These are phyloP conservation scores for Cenchrus purpureus DNA, from an alignment of 176 grass and related monocot genomes.

Conservation along the genomic window DNA sequence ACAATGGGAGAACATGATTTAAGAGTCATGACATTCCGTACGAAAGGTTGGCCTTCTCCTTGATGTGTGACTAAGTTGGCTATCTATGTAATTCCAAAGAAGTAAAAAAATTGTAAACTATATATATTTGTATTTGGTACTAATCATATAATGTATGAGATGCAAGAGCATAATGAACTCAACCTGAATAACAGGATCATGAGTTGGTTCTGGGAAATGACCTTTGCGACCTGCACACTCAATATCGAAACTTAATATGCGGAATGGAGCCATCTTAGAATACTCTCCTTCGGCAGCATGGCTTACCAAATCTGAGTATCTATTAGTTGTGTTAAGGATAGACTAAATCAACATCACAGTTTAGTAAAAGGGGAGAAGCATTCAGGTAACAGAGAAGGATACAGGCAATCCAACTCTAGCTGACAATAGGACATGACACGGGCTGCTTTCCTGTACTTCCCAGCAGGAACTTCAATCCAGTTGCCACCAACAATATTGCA, in stretches of 20 bases:
- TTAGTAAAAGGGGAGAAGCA: constrained; percentile 34
- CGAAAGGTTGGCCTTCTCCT: constrained; percentile 82
- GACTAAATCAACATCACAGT: constrained; percentile 1
- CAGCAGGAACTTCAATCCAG: constrained; percentile 90
- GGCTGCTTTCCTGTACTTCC: constrained; percentile 85
- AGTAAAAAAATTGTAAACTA: constrained; percentile 39
- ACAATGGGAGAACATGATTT: constrained; percentile 95
- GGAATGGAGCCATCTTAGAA: constrained; percentile 96
- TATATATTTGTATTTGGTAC: constrained; percentile 21
- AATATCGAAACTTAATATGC: constrained; percentile 98
- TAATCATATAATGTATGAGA: constrained; percentile 24
- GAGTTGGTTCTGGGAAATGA: constrained; percentile 94
- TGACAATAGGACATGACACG: constrained; percentile 82
- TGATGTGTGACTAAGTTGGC: constrained; percentile 94
- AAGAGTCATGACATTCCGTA: constrained; percentile 94
- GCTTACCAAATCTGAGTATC: constrained; percentile 89
- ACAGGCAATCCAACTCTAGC: constrained; percentile 87
- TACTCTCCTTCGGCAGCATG: constrained; percentile 81
- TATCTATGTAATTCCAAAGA: constrained; percentile 70
- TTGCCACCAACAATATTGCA: constrained; percentile 93
- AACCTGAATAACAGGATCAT: constrained; percentile 99
- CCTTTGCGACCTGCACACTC: constrained; percentile 98
- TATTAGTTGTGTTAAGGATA: constrained; percentile 55
- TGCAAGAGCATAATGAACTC: constrained; percentile 38
- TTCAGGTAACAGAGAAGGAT: constrained; percentile 56